Base-by-base conservation (phyloP, 78 protist genomes). In the Dictyostelium brefeldianum region DNA sequence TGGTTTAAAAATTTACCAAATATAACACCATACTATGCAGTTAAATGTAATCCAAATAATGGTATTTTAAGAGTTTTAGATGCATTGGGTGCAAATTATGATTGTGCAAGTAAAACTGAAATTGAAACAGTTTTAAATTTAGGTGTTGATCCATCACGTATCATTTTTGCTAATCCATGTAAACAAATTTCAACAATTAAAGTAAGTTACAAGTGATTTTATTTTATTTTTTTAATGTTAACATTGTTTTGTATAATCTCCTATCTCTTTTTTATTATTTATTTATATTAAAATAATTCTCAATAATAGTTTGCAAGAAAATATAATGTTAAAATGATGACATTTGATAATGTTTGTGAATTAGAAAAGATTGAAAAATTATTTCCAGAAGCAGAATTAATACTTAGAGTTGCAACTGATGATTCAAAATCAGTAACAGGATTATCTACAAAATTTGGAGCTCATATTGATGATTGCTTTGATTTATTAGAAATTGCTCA, bases 141-240 rank as follows among this genome's bases (percentile, higher is more conserved):
- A 43, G 98, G 97, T 70, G 94, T 90, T 41, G 74, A 89, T 31
- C 92, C 96, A 64, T 69, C 94, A 25, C 89, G 84, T 84, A 96
- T 98, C 75, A 95, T 98, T 84, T 98, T 78, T 43, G 99, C 99
- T 47, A 96, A 98, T 70, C 99, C 99, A 59, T 97, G 98, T 98
- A 98, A 98, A 94, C 84, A 74, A 56, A 62, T 57, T 41, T 51
- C 96, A 12, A 89, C 91, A 46, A 5, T 84, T 9, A 84, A 84
- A 62, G 89, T 82, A 50, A 17, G 54, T 81, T n/a, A n/a, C n/a
- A n/a, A n/a, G n/a, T n/a, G n/a, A n/a, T n/a, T n/a, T n/a, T n/a
- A n/a, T n/a, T n/a, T n/a, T n/a, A n/a, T n/a, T n/a, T n/a, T n/a
- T n/a, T n/a, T n/a, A n/a, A n/a, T n/a, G n/a, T n/a, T n/a, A n/a